Conservation (phyloP, 2,329 filamentous ascomycete species). For the Ceratocystis colombiana region DNA sequence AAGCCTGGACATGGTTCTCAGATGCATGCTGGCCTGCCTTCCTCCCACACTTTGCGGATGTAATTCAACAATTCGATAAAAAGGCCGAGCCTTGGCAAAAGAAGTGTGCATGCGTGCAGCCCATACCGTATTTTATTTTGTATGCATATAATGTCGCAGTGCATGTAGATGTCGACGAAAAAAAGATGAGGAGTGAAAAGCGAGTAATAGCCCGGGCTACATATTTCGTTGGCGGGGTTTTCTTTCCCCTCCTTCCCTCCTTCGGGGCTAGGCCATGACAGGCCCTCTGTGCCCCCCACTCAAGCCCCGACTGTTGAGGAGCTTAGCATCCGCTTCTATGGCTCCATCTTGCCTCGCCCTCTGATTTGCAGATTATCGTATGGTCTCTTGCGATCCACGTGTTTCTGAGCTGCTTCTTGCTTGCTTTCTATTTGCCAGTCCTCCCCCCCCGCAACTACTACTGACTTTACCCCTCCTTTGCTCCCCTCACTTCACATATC, state of each 20-base stretch:
- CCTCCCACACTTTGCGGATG: not conserved
- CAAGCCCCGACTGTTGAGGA: not conserved
- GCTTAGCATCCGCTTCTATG: not conserved
- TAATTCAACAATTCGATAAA: not conserved
- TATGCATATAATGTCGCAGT: slow-evolving; percentile 7
- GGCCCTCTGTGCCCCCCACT: not conserved
- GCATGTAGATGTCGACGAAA: not conserved
- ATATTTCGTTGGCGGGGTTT: not conserved
- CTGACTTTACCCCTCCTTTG: not conserved
- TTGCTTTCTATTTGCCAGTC: slow-evolving; percentile 10
- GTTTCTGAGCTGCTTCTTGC: not conserved
- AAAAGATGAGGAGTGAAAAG: not conserved
- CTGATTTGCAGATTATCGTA: not conserved
- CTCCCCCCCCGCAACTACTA: not conserved
- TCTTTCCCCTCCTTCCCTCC: too few species aligned
- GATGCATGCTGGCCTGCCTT: too few species aligned
- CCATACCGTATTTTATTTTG: not conserved
- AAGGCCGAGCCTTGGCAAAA: not conserved
- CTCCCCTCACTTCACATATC: not conserved
- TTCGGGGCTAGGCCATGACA: too few species aligned
- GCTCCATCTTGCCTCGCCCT: not conserved
- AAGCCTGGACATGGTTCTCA: too few species aligned
- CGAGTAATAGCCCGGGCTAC: not conserved
- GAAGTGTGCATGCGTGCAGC: not conserved
- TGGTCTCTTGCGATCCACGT: not conserved